Evolutionary conservation across 768 basidiomycete genomes (phyloP), one percentile per base, ranked within the genome.

Genomic region (Hericium erinaceus): DNA sequence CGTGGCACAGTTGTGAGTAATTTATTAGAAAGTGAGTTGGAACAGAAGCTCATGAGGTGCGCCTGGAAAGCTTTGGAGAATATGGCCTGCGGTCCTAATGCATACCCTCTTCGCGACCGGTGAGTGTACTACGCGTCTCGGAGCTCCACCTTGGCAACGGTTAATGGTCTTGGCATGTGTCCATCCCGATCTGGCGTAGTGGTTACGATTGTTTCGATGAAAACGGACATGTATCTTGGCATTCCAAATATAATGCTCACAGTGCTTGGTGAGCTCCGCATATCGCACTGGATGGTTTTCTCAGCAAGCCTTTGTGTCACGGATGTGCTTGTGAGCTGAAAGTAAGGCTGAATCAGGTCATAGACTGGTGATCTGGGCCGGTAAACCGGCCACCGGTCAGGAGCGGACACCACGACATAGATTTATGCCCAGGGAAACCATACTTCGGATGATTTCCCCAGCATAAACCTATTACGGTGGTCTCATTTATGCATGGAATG

Each of bases 61-160:
- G 3, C 7, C 20, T 22, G 16, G 16, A 52, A 24, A 73, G 70
- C 74, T 84, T 12, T 84, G 80, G 78, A 75, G 77, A 55, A 83
- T 84, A 62, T 86, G 83, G 83, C 83, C 83, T 1, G 82, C 83
- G 0, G 82, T 84, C 2, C 60, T 83, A n/a, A 65, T 85, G 24
- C 80, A 85, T 65, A 83, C 83, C 4, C 52, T 73, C 4, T 82
- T 84, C 61, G 81, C 83, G 5, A 76, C 74, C 18, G 73, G 79
- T 80, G 62, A 33, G 66, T 59, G 20, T 7, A 37, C 15, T 44
- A 44, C 16, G 20, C 13, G 20, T 15, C 20, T 46, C 13, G 44
- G 44, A 46, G 44, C 16, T 46, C 44, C 9, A 18, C n/a, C 20
- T 13, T 46, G 16, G n/a, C 20, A 20, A 46, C 20, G 10, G 44